Conservation (phyloP, 106 monocot genomes). For the Iris macrosiphon region DNA sequence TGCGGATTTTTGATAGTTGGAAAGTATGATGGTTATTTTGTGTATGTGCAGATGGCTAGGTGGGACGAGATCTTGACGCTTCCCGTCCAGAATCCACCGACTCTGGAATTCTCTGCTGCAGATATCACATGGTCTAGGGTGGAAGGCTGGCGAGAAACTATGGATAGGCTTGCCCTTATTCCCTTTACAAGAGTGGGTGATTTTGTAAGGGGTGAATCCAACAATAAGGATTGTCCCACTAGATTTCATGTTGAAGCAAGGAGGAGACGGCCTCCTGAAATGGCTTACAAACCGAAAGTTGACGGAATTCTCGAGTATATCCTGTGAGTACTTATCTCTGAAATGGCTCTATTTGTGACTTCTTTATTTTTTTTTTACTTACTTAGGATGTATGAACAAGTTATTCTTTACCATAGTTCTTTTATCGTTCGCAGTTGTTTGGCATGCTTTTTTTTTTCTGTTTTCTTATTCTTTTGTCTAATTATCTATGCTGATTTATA, state of each 20-base stretch:
- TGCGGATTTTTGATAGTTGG: too few relatives aligned
- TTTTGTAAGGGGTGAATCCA: slow-evolving; percentile 91
- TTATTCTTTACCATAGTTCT: background rate
- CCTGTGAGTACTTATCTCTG: slow-evolving; percentile 40
- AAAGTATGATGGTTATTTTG: background rate
- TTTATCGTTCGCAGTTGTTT: too few relatives aligned
- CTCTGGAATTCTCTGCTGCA: slow-evolving; percentile 69
- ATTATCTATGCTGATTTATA: too few relatives aligned
- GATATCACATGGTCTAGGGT: slow-evolving; percentile 90
- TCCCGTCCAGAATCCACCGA: slow-evolving; percentile 79
- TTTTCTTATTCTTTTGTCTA: too few relatives aligned
- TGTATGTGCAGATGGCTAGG: slow-evolving; percentile 65
- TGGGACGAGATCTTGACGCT: slow-evolving; percentile 94
- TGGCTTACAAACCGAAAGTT: slow-evolving; percentile 77
- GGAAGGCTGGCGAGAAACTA: slow-evolving; percentile 81
- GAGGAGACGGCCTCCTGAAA: slow-evolving; percentile 54
- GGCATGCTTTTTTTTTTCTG: background rate
- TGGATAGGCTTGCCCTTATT: slow-evolving; percentile 89
- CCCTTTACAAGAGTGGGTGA: slow-evolving; percentile 83
- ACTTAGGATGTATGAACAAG: background rate
- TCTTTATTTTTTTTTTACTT: slow-evolving; percentile 2
- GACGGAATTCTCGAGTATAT: slow-evolving; percentile 99
- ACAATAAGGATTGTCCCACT: slow-evolving; percentile 85
- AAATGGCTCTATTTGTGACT: background rate
- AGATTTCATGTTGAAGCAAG: slow-evolving; percentile 94